These are phyloP conservation scores for Hypsizygus marmoreus DNA, from an alignment of 768 basidiomycete genomes.

Conservation along the genomic window DNA sequence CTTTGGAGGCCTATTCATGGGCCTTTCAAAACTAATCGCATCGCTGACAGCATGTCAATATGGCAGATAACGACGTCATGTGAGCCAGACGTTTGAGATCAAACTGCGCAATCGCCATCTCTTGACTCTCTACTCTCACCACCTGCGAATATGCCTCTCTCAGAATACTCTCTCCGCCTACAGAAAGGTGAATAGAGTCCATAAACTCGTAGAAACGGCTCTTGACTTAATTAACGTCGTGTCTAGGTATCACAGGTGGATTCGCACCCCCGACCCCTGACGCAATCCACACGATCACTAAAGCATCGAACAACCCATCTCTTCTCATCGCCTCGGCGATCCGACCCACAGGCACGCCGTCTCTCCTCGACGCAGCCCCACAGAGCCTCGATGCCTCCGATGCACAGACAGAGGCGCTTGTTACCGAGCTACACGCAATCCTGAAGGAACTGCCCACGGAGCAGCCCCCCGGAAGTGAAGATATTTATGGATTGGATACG, in stretches of 20 bases:
- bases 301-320: slow-evolving; percentile 29
- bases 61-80: no score
- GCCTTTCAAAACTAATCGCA: no score
- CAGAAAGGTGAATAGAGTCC: slow-evolving; percentile 62
- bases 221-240: neutral
- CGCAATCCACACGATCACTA: slow-evolving; percentile 55
- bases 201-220: neutral
- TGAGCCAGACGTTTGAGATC: no score
- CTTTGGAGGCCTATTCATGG: no score
- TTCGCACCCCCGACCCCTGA: slow-evolving; percentile 69
- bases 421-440: slow-evolving; percentile 62
- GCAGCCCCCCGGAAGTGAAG: slow-evolving; percentile 58
- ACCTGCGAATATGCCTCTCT: slow-evolving; percentile 42
- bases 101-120: no score
- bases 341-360: slow-evolving; percentile 50
- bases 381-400: slow-evolving; percentile 39
- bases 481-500: slow-evolving; percentile 72
- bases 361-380: slow-evolving; percentile 41
- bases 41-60: no score
- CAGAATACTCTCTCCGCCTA: slow-evolving; percentile 57
- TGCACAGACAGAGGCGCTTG: slow-evolving; percentile 36
- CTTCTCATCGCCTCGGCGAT: slow-evolving; percentile 48
- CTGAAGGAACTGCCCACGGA: slow-evolving; percentile 61
- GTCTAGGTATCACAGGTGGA: slow-evolving; percentile 72
- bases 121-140: neutral